Base-by-base conservation (phyloP, 2,329 filamentous ascomycete species). In the Aspergillus sp. region DNA sequence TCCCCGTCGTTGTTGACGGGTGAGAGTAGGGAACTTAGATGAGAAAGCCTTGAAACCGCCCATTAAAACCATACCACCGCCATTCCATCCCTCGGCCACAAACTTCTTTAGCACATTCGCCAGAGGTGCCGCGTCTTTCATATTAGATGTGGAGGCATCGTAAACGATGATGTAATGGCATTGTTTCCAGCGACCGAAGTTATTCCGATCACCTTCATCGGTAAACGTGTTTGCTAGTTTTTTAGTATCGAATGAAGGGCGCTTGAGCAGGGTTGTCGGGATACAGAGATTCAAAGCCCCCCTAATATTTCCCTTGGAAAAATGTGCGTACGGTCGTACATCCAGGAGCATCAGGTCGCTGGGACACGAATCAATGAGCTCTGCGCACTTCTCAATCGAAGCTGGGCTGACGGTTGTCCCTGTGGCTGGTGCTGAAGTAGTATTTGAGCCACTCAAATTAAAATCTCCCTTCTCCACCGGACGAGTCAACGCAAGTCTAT, bases 81-180 rank as follows among this genome's bases (percentile, higher is more conserved):
- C 93, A 1, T 79, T 76, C 81, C 90, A 98, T 0, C 90, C 91
- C 73, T 96, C 93, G 53, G 83, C 87, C 1, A 86, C 86, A 67
- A 99, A 99, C 70, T 99, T 99, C 73, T 93, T 96, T 22, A 97
- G 83, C 61, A 95, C 96, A 72, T 96, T 96, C 64, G 91, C 80
- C 24, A 92, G 89, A 5, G 89, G 86, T 2, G 84, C 78, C 0
- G 93, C 90, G 72, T 99, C 95, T 62, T 92, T 91, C 69, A 88
- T 82, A 56, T 93, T 87, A 0, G 84, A 79, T 0, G 93, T 95
- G 54, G 83, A 84, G 15, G 86, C 83, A 71, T 98, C 95, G 68
- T 98, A 98, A 0, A 96, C 91, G 39, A 98, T 82, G 19, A 99
- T 91, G 68, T 87, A 85, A 59, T 86, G 86, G 65, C 87, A 87